A percentile compares a stretch with the other conserved stretches of the same genome.
Conservation (phyloP, 208 protist genomes). For the Trichomonas tenax region DNA sequence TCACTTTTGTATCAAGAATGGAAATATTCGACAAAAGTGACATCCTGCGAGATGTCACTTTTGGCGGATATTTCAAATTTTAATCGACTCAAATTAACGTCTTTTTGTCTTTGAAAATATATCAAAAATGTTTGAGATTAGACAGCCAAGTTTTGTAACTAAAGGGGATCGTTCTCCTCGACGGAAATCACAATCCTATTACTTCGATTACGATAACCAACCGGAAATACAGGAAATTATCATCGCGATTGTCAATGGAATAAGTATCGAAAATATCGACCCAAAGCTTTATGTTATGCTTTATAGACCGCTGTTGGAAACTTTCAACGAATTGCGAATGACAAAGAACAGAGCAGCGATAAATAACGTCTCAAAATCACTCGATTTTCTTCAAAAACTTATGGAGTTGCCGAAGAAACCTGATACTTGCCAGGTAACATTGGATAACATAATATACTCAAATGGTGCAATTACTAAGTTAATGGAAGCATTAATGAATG, state of each 20-base stretch:
- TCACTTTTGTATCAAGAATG: too few relatives aligned
- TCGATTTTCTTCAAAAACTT: background rate
- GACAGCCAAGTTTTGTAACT: background rate
- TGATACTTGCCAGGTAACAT: background rate
- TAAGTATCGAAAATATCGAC: background rate
- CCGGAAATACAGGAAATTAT: background rate
- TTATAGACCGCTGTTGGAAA: background rate
- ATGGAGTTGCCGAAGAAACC: background rate
- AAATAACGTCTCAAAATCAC: background rate
- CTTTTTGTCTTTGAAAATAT: too few relatives aligned
- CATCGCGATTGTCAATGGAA: background rate
- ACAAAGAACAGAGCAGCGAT: background rate
- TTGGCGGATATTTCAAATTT: too few relatives aligned
- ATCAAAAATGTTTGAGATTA: background rate
- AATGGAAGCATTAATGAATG: background rate
- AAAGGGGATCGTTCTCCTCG: background rate
- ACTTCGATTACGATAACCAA: background rate
- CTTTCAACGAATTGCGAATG: background rate
- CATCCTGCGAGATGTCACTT: too few relatives aligned
- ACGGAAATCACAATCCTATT: background rate
- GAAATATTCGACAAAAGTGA: too few relatives aligned
- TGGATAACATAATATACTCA: background rate
- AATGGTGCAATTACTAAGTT: background rate
- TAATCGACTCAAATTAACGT: too few relatives aligned
- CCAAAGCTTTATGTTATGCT: background rate